Percentiles rank a stretch among this genome's conserved stretches.
These are phyloP conservation scores for Thielaviopsis musarum DNA, from an alignment of 2,329 filamentous ascomycete genomes.

Conservation along the genomic window DNA sequence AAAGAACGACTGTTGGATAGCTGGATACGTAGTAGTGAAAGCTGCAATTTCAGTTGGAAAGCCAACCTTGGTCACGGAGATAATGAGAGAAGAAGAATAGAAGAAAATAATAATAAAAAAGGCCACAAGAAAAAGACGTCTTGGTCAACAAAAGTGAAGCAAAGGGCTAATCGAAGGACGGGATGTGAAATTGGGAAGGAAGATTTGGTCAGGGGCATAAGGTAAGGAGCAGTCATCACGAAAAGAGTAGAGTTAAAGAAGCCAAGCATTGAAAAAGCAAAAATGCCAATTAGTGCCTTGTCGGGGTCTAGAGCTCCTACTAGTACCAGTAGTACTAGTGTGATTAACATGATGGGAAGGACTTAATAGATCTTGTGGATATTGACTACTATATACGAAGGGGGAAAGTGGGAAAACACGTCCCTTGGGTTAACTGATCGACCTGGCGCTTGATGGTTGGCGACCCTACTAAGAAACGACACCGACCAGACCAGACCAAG, in stretches of 20 bases:
- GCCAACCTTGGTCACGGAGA: conserved; percentile 1
- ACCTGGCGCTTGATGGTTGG: too few relatives aligned
- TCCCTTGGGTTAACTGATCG: neutral
- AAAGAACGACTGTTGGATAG: too few relatives aligned
- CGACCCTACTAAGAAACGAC: too few relatives aligned
- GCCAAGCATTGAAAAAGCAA: neutral
- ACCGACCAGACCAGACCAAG: too few relatives aligned
- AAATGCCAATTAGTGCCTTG: neutral
- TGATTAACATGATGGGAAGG: neutral
- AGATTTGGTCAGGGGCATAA: conserved; percentile 6
- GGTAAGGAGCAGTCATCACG: neutral
- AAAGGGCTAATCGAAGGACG: neutral
- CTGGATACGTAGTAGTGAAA: neutral
- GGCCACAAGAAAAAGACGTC: conserved; percentile 13
- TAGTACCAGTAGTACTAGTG: too few relatives aligned
- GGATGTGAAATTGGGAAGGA: neutral
- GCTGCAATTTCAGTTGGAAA: neutral
- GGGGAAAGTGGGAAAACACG: neutral
- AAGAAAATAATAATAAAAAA: conserved; percentile 7
- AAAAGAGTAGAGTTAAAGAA: neutral
- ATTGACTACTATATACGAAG: too few relatives aligned
- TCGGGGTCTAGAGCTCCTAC: neutral
- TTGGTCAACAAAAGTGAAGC: neutral
- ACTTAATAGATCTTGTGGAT: neutral
- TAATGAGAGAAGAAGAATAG: neutral